Percentiles rank a stretch among this genome's conserved stretches.
These are phyloP conservation scores for Aspergillus puulaauensis DNA, from an alignment of 2,329 filamentous ascomycete species.

Conservation along the genomic window DNA sequence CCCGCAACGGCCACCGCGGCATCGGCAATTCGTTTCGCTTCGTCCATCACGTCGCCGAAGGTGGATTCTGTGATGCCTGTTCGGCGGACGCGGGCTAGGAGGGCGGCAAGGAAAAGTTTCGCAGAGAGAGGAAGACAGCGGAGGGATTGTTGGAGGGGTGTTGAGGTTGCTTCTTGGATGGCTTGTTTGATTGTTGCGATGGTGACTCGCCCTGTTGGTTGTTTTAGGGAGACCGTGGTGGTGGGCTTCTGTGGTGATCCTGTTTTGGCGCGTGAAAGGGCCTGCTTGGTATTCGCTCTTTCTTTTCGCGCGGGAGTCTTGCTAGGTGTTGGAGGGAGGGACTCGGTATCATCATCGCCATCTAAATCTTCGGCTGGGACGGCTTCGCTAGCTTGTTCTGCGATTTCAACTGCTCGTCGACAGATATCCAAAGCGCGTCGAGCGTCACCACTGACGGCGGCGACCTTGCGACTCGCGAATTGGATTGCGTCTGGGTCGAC, in stretches of 20 bases:
- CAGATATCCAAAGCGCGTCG: slow-evolving; percentile 93
- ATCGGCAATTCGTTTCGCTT: slow-evolving; percentile 67
- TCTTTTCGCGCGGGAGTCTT: slow-evolving; percentile 38
- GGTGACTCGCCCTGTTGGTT: slow-evolving; percentile 64
- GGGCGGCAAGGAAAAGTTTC: slow-evolving; percentile 81
- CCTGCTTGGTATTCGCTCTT: slow-evolving; percentile 22
- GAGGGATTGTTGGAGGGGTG: slow-evolving; percentile 85
- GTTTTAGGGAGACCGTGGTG: slow-evolving; percentile 17
- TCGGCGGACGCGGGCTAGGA: slow-evolving; percentile 74
- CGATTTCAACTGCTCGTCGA: slow-evolving; percentile 88
- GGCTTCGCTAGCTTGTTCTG: slow-evolving; percentile 67
- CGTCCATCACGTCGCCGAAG: slow-evolving; percentile 84
- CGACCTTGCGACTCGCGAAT: slow-evolving; percentile 94
- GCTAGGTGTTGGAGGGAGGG: slow-evolving; percentile 45
- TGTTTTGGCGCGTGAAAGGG: background rate
- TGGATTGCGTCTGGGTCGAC: slow-evolving; percentile 93
- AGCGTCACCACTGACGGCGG: slow-evolving; percentile 92
- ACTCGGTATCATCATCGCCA: slow-evolving; percentile 35
- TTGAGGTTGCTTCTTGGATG: slow-evolving; percentile 92
- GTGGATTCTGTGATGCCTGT: slow-evolving; percentile 85
- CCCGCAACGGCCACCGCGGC: slow-evolving; percentile 46
- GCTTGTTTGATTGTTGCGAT: slow-evolving; percentile 92
- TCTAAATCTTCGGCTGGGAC: slow-evolving; percentile 20
- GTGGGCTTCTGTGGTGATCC: slow-evolving; percentile 18
- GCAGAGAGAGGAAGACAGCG: slow-evolving; percentile 76